Percentiles rank a stretch among this genome's conserved stretches.
Conservation (phyloP, 2,329 filamentous ascomycete genomes). For the Hypomyces rosellus region DNA sequence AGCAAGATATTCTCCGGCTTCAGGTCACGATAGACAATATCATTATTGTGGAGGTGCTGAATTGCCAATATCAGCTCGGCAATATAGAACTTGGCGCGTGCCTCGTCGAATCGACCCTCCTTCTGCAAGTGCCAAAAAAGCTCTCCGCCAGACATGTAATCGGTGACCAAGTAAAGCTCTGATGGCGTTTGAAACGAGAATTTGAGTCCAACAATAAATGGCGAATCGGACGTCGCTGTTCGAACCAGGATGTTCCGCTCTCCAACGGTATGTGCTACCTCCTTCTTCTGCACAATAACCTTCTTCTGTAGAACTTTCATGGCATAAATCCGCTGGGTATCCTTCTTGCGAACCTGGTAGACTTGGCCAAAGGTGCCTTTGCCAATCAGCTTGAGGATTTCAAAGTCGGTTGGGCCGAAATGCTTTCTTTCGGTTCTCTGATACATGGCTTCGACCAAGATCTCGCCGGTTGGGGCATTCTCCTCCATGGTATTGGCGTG, state of each 20-base stretch:
- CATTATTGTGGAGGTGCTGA: constrained; percentile 90
- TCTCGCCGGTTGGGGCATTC: constrained; percentile 75
- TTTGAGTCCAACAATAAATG: constrained; percentile 96
- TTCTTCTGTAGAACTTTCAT: constrained; percentile 99
- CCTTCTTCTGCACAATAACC: constrained; percentile 99
- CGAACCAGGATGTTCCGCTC: constrained; percentile 96
- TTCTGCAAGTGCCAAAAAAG: constrained; percentile 98
- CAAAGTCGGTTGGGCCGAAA: constrained; percentile 91
- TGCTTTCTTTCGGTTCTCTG: constrained; percentile 84
- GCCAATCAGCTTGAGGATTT: constrained; percentile 91
- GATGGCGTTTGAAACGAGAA: constrained; percentile 98
- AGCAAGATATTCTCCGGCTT: constrained; percentile 97
- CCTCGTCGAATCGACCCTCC: constrained; percentile 91
- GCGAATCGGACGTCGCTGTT: constrained; percentile 90
- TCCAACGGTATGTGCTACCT: constrained; percentile 93
- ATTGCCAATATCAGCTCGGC: constrained; percentile 93
- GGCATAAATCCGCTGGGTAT: constrained; percentile 91
- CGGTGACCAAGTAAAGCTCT: constrained; percentile 95
- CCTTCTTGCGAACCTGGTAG: constrained; percentile 96
- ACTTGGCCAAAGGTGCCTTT: constrained; percentile 98
- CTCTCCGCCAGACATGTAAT: constrained; percentile 98
- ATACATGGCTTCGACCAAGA: constrained; percentile 80
- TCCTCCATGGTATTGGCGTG: constrained; percentile 66
- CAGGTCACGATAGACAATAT: constrained; percentile 95
- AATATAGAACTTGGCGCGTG: constrained; percentile 96